Evolutionary conservation across 495 filamentous ascomycete genomes (phyloP), one percentile per base, ranked within the genome.

Genomic region (Penicillium soppii): DNA sequence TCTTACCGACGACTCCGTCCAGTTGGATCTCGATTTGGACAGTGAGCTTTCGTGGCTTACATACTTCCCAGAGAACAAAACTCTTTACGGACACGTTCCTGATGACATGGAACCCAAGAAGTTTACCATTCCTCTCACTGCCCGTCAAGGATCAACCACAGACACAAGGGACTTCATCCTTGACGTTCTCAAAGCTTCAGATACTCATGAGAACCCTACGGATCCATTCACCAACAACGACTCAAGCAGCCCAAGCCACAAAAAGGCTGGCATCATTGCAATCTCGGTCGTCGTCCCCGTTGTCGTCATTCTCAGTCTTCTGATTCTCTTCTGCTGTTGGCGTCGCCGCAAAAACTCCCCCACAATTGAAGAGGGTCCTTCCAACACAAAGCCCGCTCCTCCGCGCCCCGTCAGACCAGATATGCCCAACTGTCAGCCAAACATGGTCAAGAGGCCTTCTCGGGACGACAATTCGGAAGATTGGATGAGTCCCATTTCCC

Each of bases 21-120:
- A 77, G 17, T 58, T 92, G 1, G 75, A 74, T 10, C 66, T 87
- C 2, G 65, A 80, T 37, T 55, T 80, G n/a, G 74, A 68, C 16
- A 53, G 74, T 2, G 58, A 65, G 5, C 66, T 82, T 7, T 64
- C 80, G 12, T 96, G 90, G 91, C 70, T 94, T 8, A 72, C 69
- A 1, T 89, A 89, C 53, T 80, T 88, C 56, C 42, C 77, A 9
- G 62, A 59, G 8, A 81, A 77, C 32, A 65, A 77, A 50, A 76
- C 74, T 2, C 69, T 95, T 5, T 78, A 70, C 17, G 90, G 91
- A 5, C 70, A 77, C 10, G 82, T 87, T 19, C 89, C 91, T 1
- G 53, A 53, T 0, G 67, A 75, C 25, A 41, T 73, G 7, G 53
- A 67, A 8, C 65, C 77, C 4, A 56, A 69, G 8, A 69, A 68